phyloP scores from a whole-genome alignment of 2,329 filamentous ascomycete species.

The Penicillium psychrosexuale region DNA sequence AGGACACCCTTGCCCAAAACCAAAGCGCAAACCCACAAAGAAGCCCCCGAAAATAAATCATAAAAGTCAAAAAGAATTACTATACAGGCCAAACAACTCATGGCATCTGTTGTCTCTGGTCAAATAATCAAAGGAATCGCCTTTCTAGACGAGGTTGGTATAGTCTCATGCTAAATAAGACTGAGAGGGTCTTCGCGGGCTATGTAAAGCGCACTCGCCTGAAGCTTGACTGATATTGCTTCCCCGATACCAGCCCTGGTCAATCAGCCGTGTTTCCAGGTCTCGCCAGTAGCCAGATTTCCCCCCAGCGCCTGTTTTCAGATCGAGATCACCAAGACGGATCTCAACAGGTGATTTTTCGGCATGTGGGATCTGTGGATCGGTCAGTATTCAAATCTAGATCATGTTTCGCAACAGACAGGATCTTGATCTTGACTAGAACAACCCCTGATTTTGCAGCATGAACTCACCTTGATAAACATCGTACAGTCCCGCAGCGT shows the following conservation, averaged over 20 bases:
- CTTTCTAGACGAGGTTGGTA: background rate
- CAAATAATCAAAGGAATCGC: background rate
- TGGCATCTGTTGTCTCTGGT: background rate
- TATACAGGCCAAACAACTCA: background rate
- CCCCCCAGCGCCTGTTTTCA: conserved; percentile 62
- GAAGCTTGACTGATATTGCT: conserved; percentile 31
- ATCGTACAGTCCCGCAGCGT: conserved; percentile 76
- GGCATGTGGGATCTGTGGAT: conserved; percentile 33
- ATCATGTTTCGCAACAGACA: background rate
- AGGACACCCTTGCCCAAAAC: background rate
- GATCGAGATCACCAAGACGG: conserved; percentile 72
- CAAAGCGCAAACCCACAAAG: background rate
- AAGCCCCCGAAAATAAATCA: background rate
- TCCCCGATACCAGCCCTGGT: conserved; percentile 65
- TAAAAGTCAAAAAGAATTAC: background rate
- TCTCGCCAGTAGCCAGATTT: conserved; percentile 68
- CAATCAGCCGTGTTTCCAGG: conserved; percentile 61
- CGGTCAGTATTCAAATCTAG: background rate
- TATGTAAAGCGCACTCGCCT: conserved; percentile 36
- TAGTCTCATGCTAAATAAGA: background rate
- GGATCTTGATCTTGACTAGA: background rate
- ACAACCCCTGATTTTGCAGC: background rate
- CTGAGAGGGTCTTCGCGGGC: conserved; percentile 4
- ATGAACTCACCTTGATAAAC: conserved; percentile 58
- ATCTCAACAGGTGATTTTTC: conserved; percentile 37